These are phyloP conservation scores for Penicillium sp. DNA, from an alignment of 2,329 filamentous ascomycete genomes.

Conservation along the genomic window DNA sequence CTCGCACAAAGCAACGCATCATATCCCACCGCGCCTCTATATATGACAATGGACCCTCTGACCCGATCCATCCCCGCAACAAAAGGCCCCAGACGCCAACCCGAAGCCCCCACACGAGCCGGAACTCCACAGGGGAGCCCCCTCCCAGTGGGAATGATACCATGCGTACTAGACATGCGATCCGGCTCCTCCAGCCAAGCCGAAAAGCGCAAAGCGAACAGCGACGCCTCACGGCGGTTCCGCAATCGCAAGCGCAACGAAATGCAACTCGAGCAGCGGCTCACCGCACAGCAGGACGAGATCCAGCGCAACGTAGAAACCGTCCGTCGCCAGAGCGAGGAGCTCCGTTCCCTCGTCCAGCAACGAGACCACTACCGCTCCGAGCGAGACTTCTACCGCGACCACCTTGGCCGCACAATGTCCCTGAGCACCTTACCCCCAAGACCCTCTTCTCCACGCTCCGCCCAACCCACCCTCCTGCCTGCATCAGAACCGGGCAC, in stretches of 20 bases:
- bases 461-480: slow-evolving; percentile 7
- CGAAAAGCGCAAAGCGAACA: slow-evolving; percentile 46
- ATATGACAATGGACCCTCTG: slow-evolving; percentile 28
- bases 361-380: slow-evolving; percentile 43
- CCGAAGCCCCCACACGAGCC: slow-evolving; percentile 16
- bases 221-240: slow-evolving; percentile 43
- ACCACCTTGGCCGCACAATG: slow-evolving; percentile 30
- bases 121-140: slow-evolving; percentile 15
- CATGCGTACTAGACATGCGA: slow-evolving; percentile 41
- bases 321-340: slow-evolving; percentile 34
- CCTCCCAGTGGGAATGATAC: slow-evolving; percentile 34
- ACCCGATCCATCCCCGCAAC: slow-evolving; percentile 26
- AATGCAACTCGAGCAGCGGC: slow-evolving; percentile 40
- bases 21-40: slow-evolving; percentile 24
- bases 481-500: slow-evolving; percentile 11
- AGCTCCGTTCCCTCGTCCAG: slow-evolving; percentile 35
- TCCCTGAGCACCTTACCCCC: slow-evolving; percentile 30
- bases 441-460: slow-evolving; percentile 35
- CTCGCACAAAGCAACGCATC: slow-evolving; percentile 18
- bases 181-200: slow-evolving; percentile 44
- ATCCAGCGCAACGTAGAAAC: slow-evolving; percentile 34
- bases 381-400: slow-evolving; percentile 44
- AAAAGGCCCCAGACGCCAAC: slow-evolving; percentile 20
- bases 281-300: slow-evolving; percentile 40
- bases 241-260: slow-evolving; percentile 45